Conservation (phyloP, 129 eudicot species). For the Tanacetum coccineum region DNA sequence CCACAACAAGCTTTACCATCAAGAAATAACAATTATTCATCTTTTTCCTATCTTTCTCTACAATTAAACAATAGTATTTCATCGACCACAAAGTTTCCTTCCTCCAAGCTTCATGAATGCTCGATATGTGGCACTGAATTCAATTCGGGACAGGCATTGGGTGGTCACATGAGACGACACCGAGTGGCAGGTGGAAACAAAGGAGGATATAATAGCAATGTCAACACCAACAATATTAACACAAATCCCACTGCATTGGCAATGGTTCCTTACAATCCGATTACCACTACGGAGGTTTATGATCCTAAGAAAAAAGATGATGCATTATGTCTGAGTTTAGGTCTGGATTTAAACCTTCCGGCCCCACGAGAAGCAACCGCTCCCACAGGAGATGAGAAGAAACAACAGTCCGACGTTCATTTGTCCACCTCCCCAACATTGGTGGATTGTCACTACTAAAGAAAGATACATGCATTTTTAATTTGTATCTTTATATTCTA, state of each 20-base stretch:
- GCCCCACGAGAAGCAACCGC: slow-evolving; percentile 46
- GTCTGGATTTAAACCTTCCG: slow-evolving; percentile 84
- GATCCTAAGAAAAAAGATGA: slow-evolving; percentile 17
- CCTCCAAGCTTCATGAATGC: slow-evolving; percentile 67
- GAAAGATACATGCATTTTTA: background rate
- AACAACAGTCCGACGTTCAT: slow-evolving; percentile 36
- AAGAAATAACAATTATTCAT: slow-evolving; percentile 20
- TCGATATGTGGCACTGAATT: slow-evolving; percentile 84
- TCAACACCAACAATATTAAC: background rate
- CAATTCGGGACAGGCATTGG: slow-evolving; percentile 84
- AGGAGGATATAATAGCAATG: slow-evolving; percentile 9
- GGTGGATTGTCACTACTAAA: slow-evolving; percentile 76
- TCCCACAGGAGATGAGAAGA: slow-evolving; percentile 26
- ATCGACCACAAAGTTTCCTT: slow-evolving; percentile 2
- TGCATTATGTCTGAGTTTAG: slow-evolving; percentile 42
- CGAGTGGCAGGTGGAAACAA: slow-evolving; percentile 35
- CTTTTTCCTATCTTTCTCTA: slow-evolving; percentile 38
- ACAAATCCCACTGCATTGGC: slow-evolving; percentile 23
- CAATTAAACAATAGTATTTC: slow-evolving; percentile 33
- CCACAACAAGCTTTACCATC: slow-evolving; percentile 6
- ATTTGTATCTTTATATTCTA: background rate
- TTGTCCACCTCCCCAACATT: slow-evolving; percentile 51
- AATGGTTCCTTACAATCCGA: slow-evolving; percentile 27
- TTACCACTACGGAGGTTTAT: slow-evolving; percentile 6
- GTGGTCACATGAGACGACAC: slow-evolving; percentile 95